These are phyloP conservation scores for Dactylella cylindrospora DNA, from an alignment of 2,329 filamentous ascomycete species.

Conservation along the genomic window DNA sequence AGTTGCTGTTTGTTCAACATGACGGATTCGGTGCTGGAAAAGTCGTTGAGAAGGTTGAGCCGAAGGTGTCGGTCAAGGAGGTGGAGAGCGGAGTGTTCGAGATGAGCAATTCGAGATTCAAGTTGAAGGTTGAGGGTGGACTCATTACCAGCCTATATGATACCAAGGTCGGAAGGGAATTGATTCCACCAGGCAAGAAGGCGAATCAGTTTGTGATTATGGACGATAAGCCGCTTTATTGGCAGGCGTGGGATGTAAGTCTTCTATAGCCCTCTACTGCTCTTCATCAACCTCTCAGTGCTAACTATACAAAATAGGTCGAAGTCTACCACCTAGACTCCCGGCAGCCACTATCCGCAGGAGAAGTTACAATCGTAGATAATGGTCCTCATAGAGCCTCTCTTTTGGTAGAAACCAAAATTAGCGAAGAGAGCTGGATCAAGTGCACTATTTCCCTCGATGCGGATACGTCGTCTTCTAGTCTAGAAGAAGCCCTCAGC, in stretches of 20 bases:
- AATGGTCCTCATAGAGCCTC: constrained; percentile 73
- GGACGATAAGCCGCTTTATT: constrained; percentile 70
- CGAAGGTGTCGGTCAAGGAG: constrained; percentile 60
- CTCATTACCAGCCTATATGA: constrained; percentile 84
- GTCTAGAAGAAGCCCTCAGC: constrained; percentile 65
- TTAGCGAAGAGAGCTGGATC: constrained; percentile 82
- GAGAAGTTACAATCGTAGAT: constrained; percentile 71
- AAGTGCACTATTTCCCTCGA: constrained; percentile 81
- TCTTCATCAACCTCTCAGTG: neutral
- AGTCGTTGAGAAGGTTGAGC: constrained; percentile 42
- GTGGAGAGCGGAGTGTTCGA: constrained; percentile 67
- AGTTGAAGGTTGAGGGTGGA: constrained; percentile 71
- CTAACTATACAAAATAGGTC: constrained; percentile 83
- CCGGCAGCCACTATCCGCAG: constrained; percentile 70
- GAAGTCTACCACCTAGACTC: constrained; percentile 94
- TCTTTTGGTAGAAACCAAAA: constrained; percentile 78
- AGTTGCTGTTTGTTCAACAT: constrained; percentile 31
- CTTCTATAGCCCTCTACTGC: constrained; percentile 74
- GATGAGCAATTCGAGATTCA: constrained; percentile 74
- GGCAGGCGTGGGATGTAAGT: constrained; percentile 48
- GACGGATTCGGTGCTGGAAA: constrained; percentile 31
- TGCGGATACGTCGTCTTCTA: constrained; percentile 54
- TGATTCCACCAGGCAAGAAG: constrained; percentile 71
- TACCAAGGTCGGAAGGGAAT: constrained; percentile 69
- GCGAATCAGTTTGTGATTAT: constrained; percentile 92